phyloP scores from a whole-genome alignment of 2,329 filamentous ascomycete species.

The Aspergillus tamarii region DNA sequence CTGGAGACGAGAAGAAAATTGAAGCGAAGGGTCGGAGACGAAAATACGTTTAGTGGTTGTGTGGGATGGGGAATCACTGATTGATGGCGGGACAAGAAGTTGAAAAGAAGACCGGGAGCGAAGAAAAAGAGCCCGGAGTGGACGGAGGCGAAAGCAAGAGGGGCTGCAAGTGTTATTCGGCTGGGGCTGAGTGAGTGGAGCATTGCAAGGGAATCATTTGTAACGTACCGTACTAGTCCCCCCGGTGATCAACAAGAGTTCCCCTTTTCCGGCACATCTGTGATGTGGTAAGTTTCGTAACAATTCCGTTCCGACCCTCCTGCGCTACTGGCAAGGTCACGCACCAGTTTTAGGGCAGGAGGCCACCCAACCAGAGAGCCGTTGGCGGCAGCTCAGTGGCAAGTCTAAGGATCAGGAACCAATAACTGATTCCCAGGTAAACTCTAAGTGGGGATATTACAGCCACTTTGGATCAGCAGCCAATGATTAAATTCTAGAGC shows the following conservation, averaged over 20 bases:
- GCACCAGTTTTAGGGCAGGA: conserved; percentile 24
- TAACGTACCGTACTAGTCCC: conserved; percentile 7
- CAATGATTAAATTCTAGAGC: conserved; percentile 11
- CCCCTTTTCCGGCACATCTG: conserved; percentile 2
- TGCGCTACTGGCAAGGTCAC: conserved; percentile 24
- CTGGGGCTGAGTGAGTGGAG: conserved; percentile 34
- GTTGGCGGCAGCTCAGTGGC: conserved; percentile 25
- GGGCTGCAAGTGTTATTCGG: conserved; percentile 30
- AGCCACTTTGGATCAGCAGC: conserved; percentile 14
- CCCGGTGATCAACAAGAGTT: conserved; percentile 3
- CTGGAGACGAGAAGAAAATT: conserved; percentile 22
- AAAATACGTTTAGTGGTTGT: conserved; percentile 23
- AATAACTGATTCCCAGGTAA: conserved; percentile 12
- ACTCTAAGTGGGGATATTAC: conserved; percentile 16
- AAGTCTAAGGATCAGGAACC: conserved; percentile 14
- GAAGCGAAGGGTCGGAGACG: conserved; percentile 19
- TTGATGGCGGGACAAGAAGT: conserved; percentile 30
- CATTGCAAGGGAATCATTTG: conserved; percentile 17
- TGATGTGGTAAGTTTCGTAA: conserved; percentile 16
- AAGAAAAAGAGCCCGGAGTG: conserved; percentile 27
- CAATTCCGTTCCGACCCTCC: conserved; percentile 13
- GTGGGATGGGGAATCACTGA: conserved; percentile 30
- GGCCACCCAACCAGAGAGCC: conserved; percentile 21
- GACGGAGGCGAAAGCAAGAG: conserved; percentile 32
- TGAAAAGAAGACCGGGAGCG: conserved; percentile 27